Evolutionary conservation across 805 yeast species (phyloP), one percentile per base, ranked within the genome.

Genomic region (Brettanomyces bruxellensis): DNA sequence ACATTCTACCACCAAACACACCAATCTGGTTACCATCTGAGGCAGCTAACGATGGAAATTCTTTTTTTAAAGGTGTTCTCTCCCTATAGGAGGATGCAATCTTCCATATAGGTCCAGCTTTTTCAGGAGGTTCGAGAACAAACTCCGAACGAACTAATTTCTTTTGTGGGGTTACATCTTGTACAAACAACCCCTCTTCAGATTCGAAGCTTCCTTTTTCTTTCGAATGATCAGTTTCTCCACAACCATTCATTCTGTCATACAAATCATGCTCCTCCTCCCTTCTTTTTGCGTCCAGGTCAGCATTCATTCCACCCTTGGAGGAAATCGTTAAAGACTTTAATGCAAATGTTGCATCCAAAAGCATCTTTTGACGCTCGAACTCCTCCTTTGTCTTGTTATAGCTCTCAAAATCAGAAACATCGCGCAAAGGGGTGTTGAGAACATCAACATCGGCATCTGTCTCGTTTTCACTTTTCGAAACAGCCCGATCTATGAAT

Each of bases 81-180:
- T 60, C 57, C 52, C 78, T 70, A 51, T 64, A 76, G n/a, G 67
- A 66, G 25, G 65, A 50, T 43, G 81, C 75, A 28, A 61, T 61
- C 40, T 62, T 61, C 83, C 83, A 79, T 3, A 61, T 58, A 0
- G 81, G 81, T 1, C 76, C 76, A 6, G 61, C 56, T 39, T 72
- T 78, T 5, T 60, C 56, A 0, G 74, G 69, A 1, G 72, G 54
- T 52, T 76, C 65, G 70, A 50, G 70, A 51, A 39, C 49, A 41
- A 47, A 75, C 39, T 40, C 52, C 40, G 52, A 65, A 50, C n/a
- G 53, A 11, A 34, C n/a, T 22, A 25, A 38, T 8, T n/a, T 13
- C 9, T 14, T 8, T 18, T 12, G 28, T 22, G 41, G 18, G 8
- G 8, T 7, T n/a, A n/a, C 25, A 23, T 6, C 7, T 11, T 38